Base-by-base conservation (phyloP, 2,329 filamentous ascomycete genomes). In the Blumeria hordei region DNA sequence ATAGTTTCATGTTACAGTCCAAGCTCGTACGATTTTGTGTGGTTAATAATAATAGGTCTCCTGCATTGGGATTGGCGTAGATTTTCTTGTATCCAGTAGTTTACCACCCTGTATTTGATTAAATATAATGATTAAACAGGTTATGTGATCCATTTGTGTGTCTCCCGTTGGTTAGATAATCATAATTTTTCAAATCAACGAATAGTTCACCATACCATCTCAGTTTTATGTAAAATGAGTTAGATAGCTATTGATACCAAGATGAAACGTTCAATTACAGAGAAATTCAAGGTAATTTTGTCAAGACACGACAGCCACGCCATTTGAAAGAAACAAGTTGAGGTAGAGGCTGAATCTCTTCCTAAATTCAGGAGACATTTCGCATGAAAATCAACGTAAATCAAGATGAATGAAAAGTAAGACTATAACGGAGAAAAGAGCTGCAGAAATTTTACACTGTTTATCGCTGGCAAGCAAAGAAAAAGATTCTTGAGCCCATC, bases 31-130 rank as follows among this genome's bases (percentile, higher is more conserved):
- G n/a, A n/a, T n/a, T n/a, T n/a, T n/a, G n/a, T n/a, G n/a, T n/a
- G n/a, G n/a, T n/a, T n/a, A n/a, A n/a, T n/a, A n/a, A 39, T 47
- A 47, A 28, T 47, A 32, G 45, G 45, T 28, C 45, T 49, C 34
- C 45, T 49, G 34, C 45, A 49, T 49, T 49, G 45, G 45, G 45
- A 49, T 49, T 49, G 34, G 45, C 45, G 45, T 32, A 49, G 45
- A 49, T 49, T 5, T 49, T 49, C 32, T 49, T 49, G 21, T 49
- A 49, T 32, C 34, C 34, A 49, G 14, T 49, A 49, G 45, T 49
- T 49, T 49, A 5, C 34, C 45, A 49, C 45, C 32, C 37, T 41
- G 7, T 41, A 41, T 11, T 16, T 41, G 4, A 12, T 8, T 12
- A 3, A 8, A 41, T 4, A 41, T 41, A 41, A 41, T 16, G 37